phyloP scores from a whole-genome alignment of 2,329 filamentous ascomycete species.

The Tolypocladium pustulatum region DNA sequence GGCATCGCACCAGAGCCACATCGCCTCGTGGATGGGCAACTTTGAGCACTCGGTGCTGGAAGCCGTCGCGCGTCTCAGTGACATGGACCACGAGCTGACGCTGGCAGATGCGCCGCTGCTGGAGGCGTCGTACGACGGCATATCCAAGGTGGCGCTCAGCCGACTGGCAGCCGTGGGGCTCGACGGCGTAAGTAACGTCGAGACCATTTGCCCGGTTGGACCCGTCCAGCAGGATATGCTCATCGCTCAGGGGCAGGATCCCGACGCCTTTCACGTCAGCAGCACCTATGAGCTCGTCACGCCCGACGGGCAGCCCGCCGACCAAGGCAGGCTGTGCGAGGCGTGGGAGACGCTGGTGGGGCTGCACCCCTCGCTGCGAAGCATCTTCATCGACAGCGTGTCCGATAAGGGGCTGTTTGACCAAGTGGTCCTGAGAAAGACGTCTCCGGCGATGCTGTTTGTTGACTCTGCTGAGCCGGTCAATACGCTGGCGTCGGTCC shows the following conservation, averaged over 20 bases:
- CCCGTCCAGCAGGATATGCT: conserved; percentile 38
- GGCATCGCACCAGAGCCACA: conserved; percentile 29
- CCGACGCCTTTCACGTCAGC: conserved; percentile 32
- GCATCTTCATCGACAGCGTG: conserved; percentile 40
- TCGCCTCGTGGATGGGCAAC: conserved; percentile 33
- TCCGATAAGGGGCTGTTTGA: conserved; percentile 38
- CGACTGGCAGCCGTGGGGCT: conserved; percentile 30
- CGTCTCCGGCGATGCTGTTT: conserved; percentile 42
- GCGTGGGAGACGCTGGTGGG: conserved; percentile 39
- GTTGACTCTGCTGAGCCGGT: conserved; percentile 31
- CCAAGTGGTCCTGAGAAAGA: conserved; percentile 34
- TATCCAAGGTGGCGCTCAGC: conserved; percentile 31
- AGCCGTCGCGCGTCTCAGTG: conserved; percentile 28
- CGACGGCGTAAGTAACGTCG: conserved; percentile 31
- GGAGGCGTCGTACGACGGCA: conserved; percentile 33
- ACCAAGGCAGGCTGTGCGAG: conserved; percentile 32
- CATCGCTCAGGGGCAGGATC: conserved; percentile 30
- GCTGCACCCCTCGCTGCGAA: conserved; percentile 35
- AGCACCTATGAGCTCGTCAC: conserved; percentile 37
- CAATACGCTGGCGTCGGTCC: conserved; percentile 28
- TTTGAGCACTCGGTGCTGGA: conserved; percentile 37
- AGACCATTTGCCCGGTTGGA: conserved; percentile 37
- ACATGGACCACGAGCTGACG: conserved; percentile 35
- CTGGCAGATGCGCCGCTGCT: conserved; percentile 38
- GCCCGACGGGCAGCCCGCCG: conserved; percentile 23